These are phyloP conservation scores for Kappamyces sp. DNA, from an alignment of 192 early-diverging fungal species.

Conservation along the genomic window DNA sequence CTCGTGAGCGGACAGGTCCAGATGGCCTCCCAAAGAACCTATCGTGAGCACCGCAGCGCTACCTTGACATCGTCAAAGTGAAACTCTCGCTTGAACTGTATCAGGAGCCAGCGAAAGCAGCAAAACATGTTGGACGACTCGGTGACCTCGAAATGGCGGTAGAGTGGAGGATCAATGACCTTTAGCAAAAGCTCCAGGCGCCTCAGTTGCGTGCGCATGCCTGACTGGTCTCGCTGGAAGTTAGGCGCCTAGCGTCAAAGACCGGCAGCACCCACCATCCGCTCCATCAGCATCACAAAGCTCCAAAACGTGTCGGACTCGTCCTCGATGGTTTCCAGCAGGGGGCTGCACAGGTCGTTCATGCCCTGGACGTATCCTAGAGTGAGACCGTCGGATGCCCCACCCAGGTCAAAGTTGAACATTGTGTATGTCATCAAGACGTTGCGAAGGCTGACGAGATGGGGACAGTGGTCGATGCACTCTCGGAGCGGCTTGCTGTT, in stretches of 20 bases:
- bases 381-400: constrained; percentile 21
- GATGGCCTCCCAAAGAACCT: constrained; percentile 28
- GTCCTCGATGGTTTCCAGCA: constrained; percentile 81
- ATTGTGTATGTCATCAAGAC: constrained; percentile 89
- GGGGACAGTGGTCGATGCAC: constrained; percentile 44
- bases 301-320: constrained; percentile 93
- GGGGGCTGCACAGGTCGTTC: constrained; percentile 87
- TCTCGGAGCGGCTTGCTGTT: constrained; percentile 14
- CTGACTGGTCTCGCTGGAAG: constrained; percentile 87
- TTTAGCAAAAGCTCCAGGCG: constrained; percentile 77
- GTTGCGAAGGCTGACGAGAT: constrained; percentile 81
- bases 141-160: constrained; percentile 71
- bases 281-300: constrained; percentile 84
- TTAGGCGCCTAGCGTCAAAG: constrained; percentile 59
- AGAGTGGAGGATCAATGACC: constrained; percentile 80
- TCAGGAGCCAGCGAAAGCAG: constrained; percentile 96
- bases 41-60: constrained; percentile 94
- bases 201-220: constrained; percentile 85
- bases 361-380: constrained; percentile 95
- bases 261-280: constrained; percentile 49
- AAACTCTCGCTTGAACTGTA: constrained; percentile 98
- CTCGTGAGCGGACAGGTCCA: constrained; percentile 55
- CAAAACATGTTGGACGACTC: constrained; percentile 92
- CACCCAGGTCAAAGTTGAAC: constrained; percentile 68
- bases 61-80: constrained; percentile 71